These are phyloP conservation scores for Prillingera fragicola DNA, from an alignment of 1,284 basidiomycete species.

Conservation along the genomic window DNA sequence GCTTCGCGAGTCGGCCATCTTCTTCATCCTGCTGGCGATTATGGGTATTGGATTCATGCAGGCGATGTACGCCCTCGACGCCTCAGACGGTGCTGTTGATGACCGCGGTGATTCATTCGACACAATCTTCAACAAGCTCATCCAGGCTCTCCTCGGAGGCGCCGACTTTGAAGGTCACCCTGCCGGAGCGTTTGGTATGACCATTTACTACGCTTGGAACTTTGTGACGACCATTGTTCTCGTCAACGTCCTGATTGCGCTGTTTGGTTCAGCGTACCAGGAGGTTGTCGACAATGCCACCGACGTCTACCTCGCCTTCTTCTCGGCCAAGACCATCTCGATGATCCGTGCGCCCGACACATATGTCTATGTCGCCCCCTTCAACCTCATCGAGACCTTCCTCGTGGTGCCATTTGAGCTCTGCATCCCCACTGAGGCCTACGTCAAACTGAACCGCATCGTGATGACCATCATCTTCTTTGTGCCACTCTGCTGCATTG, in stretches of 20 bases:
- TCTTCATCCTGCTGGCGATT: conserved; percentile 76
- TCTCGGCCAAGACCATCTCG: conserved; percentile 81
- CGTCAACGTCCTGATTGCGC: conserved; percentile 88
- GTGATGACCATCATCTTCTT: conserved; percentile 76
- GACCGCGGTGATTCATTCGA: conserved; percentile 58
- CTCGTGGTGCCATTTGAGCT: conserved; percentile 80
- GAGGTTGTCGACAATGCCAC: conserved; percentile 57
- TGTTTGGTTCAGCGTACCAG: conserved; percentile 84
- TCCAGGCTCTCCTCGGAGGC: conserved; percentile 73
- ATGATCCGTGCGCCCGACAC: conserved; percentile 54
- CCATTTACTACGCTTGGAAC: conserved; percentile 85
- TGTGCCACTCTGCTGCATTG: conserved; percentile 67
- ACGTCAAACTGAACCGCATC: conserved; percentile 62
- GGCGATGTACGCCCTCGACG: conserved; percentile 75
- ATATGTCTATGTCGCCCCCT: conserved; percentile 52
- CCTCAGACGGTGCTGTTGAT: conserved; percentile 76
- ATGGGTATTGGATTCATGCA: conserved; percentile 75
- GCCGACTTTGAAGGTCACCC: conserved; percentile 67
- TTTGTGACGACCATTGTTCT: conserved; percentile 78
- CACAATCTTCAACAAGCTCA: conserved; percentile 65
- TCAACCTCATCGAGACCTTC: conserved; percentile 79
- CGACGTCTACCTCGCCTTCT: conserved; percentile 65
- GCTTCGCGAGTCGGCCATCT: conserved; percentile 87
- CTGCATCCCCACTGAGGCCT: conserved; percentile 25
- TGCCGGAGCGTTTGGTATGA: conserved; percentile 66